Conservation (phyloP, 2,329 filamentous ascomycete genomes). For the Anthostomella pinea region DNA sequence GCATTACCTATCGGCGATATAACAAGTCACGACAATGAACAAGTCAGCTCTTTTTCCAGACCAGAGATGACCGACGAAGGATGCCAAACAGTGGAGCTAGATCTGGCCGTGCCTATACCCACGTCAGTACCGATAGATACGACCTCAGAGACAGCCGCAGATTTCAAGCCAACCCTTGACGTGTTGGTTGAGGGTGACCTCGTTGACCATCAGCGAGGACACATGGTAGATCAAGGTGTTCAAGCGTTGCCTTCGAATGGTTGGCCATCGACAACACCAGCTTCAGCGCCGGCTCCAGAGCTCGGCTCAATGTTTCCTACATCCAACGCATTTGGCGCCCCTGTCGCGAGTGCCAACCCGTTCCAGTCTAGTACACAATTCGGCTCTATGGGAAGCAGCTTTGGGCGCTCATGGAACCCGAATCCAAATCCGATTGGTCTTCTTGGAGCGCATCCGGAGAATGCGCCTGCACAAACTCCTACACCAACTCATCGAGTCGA, state of each 20-base stretch:
- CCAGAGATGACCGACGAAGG: slow-evolving; percentile 37
- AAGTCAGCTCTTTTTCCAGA: slow-evolving; percentile 14
- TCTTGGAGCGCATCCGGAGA: too few relatives aligned
- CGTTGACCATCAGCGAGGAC: slow-evolving; percentile 2
- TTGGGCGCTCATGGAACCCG: slow-evolving; percentile 11
- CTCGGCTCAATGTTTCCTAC: too few relatives aligned
- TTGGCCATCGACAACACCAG: slow-evolving; percentile 3
- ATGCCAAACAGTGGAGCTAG: slow-evolving; percentile 38
- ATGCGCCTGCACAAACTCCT: too few relatives aligned
- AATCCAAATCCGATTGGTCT: too few relatives aligned
- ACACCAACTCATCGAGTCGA: not conserved
- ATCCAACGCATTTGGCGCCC: not conserved
- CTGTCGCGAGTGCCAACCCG: slow-evolving; percentile 4
- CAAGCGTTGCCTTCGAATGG: slow-evolving; percentile 11
- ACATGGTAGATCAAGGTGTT: slow-evolving; percentile 18
- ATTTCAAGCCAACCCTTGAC: too few relatives aligned
- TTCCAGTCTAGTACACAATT: slow-evolving; percentile 7
- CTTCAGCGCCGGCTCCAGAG: not conserved
- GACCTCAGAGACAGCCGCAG: not conserved
- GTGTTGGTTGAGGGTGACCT: too few relatives aligned
- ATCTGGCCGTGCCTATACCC: slow-evolving; percentile 18
- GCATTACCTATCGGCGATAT: slow-evolving; percentile 3
- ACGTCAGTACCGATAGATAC: slow-evolving; percentile 6
- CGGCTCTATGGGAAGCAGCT: slow-evolving; percentile 1
- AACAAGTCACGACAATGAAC: slow-evolving; percentile 14